Conservation (phyloP, 306 rosid genomes). For the Urtica urens region DNA sequence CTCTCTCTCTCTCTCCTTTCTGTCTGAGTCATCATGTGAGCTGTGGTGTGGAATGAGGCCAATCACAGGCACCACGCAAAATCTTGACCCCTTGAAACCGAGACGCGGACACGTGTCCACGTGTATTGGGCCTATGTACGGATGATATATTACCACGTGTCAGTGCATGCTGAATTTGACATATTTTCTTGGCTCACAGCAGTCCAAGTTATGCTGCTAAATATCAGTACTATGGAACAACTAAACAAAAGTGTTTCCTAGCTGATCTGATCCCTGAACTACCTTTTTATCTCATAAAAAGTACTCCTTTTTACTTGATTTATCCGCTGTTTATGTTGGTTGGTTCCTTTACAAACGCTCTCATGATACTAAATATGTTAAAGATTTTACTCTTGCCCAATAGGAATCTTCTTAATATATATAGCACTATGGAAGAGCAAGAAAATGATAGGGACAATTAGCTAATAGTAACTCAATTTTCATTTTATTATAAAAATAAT, state of each 20-base stretch:
- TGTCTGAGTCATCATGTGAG: neutral
- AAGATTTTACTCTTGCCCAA: too few relatives aligned
- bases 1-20: too few relatives aligned
- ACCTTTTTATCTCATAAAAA: neutral
- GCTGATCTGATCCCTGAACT: neutral
- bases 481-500: too few relatives aligned
- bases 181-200: neutral
- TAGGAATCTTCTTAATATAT: too few relatives aligned
- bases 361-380: too few relatives aligned
- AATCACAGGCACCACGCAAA: constrained; percentile 8
- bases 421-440: too few relatives aligned
- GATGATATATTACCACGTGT: constrained; percentile 12
- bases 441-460: too few relatives aligned
- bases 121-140: neutral
- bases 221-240: neutral
- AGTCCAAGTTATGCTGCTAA: neutral
- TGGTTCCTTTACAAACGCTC: too few relatives aligned
- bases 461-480: too few relatives aligned
- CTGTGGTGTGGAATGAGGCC: constrained; percentile 10
- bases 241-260: neutral
- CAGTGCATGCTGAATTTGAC: neutral
- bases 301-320: too few relatives aligned
- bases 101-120: constrained; percentile 16
- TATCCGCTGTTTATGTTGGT: too few relatives aligned
- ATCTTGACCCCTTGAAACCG: neutral